Evolutionary conservation across 2,329 filamentous ascomycete genomes (phyloP), one percentile per base, ranked within the genome.

Genomic region (Monilinia aucupariae): DNA sequence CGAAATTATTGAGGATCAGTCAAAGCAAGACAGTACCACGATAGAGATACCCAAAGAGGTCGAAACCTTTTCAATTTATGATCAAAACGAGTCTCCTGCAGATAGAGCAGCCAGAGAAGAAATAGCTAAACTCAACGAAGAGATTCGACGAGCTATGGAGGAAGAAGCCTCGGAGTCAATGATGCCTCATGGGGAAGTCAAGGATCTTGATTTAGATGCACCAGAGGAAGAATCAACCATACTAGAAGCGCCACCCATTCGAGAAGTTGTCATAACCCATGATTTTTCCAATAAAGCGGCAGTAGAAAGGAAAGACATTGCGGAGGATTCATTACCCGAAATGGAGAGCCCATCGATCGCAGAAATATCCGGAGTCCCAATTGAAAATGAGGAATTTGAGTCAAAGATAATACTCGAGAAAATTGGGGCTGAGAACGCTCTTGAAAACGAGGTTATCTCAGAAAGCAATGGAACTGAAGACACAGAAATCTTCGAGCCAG

Each of bases 131-230:
- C 17, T 62, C 15, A 62, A 62, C 39, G 51, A 62, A 20, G 51
- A 62, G 17, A 62, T 62, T 13, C 41, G 59, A 55, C 51, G n/a
- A 27, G 59, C 59, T 27, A 62, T 62, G 59, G 50, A 56, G 22
- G 51, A 62, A 22, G 59, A 62, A 48, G 51, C 20, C 20, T 22
- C 12, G 22, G 50, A 30, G 17, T 9, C 52, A 39, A 37, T 54
- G 43, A n/a, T 62, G 5, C 27, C 50, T 37, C 54, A 50, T 34
- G 34, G 30, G 25, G 43, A 63, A 47, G 22, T 20, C 7, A 25
- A 43, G 6, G 9, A 39, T n/a, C 8, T 52, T 39, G 17, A 37
- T 32, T 13, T 3, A 17, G 27, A 25, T 25, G 12, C n/a, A 15
- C 20, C n/a, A 25, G 54, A 58, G 15, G 7, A 47, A 25, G 27